Evolutionary conservation across 257 asterid species (phyloP).

Genomic region (Nicotiana attenuata): DNA sequence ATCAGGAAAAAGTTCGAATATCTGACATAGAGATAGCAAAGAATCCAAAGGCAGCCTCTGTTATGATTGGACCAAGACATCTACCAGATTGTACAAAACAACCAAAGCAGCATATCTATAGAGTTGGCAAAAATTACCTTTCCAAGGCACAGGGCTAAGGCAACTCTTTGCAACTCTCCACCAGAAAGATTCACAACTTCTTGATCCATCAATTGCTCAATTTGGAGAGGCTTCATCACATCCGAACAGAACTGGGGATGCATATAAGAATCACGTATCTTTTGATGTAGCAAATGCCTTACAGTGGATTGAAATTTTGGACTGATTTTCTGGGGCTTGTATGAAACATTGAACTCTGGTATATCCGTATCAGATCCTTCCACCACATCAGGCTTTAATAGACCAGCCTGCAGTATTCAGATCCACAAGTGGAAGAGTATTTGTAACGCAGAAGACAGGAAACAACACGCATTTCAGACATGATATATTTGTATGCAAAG

Average conservation of each 20-base stretch:
- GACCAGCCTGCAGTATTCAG: conserved; percentile 63
- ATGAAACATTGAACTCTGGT: conserved; percentile 93
- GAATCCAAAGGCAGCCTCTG: not conserved
- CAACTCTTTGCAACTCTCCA: conserved; percentile 99
- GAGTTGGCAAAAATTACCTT: conserved; percentile 43
- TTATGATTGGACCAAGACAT: not conserved
- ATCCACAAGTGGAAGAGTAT: not conserved
- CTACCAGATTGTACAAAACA: not conserved
- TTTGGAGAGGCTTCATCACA: conserved; percentile 97
- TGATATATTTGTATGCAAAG: conserved; percentile 1
- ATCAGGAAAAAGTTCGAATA: not conserved
- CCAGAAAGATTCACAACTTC: conserved; percentile 95
- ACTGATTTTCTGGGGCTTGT: conserved; percentile 96
- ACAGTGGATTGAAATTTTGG: conserved; percentile 70
- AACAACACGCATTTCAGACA: not conserved
- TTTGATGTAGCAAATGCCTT: conserved; percentile 71
- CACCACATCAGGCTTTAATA: conserved; percentile 74
- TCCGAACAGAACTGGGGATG: conserved; percentile 95
- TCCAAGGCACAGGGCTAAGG: conserved; percentile 88
- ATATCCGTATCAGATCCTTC: conserved; percentile 78
- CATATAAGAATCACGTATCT: conserved; percentile 77
- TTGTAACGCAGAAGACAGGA: conserved; percentile 1
- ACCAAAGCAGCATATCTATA: not conserved
- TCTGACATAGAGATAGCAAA: not conserved
- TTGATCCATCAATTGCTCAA: conserved; percentile 98